Evolutionary conservation across 176 grass and related monocot genomes (phyloP).

Genomic region (Eleusine coracana): DNA sequence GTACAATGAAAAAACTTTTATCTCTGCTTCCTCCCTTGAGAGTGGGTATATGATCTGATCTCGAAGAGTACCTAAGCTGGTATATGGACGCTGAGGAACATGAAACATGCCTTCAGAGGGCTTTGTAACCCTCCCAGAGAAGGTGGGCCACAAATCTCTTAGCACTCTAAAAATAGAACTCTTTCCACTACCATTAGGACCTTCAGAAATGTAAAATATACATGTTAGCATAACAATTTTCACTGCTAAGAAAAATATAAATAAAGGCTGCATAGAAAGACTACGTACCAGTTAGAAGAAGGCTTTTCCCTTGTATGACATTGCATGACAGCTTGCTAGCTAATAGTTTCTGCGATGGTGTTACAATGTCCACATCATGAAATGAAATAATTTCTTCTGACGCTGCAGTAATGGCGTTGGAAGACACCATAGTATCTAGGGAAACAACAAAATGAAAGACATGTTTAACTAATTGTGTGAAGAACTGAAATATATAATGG

Average conservation of each 20-base stretch:
- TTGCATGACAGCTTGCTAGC: conserved; percentile 78
- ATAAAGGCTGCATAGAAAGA: conserved; percentile 25
- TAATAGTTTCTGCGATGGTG: conserved; percentile 83
- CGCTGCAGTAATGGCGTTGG: conserved; percentile 42
- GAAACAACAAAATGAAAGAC: conserved; percentile 48
- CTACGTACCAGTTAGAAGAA: conserved; percentile 82
- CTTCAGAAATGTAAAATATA: conserved; percentile 46
- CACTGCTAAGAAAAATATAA: conserved; percentile 31
- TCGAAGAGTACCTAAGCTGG: conserved; percentile 87
- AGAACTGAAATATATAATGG: background rate
- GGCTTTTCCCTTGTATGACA: conserved; percentile 73
- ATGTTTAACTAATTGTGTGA: background rate
- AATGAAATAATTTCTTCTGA: conserved; percentile 83
- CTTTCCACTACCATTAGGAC: conserved; percentile 97
- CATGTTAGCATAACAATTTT: conserved; percentile 22
- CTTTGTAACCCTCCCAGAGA: conserved; percentile 76
- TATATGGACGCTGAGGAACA: conserved; percentile 97
- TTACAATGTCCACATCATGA: conserved; percentile 83
- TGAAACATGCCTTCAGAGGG: conserved; percentile 78
- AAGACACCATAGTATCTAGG: conserved; percentile 52
- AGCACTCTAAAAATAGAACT: conserved; percentile 96
- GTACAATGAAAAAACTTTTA: conserved; percentile 52
- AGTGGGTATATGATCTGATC: conserved; percentile 98
- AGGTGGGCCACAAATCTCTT: conserved; percentile 83
- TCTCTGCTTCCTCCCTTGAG: conserved; percentile 76